Base-by-base conservation (phyloP, 768 basidiomycete species). In the Suillus hirtellus region DNA sequence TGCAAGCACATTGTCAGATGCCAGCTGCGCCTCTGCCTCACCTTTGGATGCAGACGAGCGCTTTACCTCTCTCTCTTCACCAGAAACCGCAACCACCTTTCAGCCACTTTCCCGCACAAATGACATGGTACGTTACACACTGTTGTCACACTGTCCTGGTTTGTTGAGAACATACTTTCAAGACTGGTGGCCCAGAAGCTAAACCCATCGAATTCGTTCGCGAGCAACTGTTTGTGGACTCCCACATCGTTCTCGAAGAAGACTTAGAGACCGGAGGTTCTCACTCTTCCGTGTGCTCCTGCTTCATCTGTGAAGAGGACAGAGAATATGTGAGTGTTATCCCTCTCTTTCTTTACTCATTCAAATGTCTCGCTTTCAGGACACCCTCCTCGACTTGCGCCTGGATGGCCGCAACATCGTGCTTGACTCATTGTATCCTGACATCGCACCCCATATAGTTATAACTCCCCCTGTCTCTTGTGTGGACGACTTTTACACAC, bases 401-500 rank as follows among this genome's bases (percentile, higher is more conserved):
- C 59, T 58, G 12, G 66, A 70, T 21, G 58, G 64, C 9, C 68
- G 71, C 14, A 80, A 80, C 63, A 72, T 84, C 14, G 77, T 84
- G 27, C 63, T 84, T 14, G 81, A 84, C 61, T 85, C 83, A 27
- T 61, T 69, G 21, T 60, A 61, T 61, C 81, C 82, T 7, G 64
- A 78, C 8, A 44, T 73, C 7, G 70, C 77, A 1, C 85, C 85
- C 0, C 83, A 84, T 70, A 82, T 87, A 60, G 82, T 84, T 58
- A 79, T 86, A 52, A 82, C 83, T n/a, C 78, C 80, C 44, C 78
- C 80, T 59, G 72, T 76, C 61, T 77, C 81, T 50, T 67, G 65
- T 2, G 71, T 73, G 66, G 73, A 79, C 40, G 80, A 79, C 61
- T 71, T 73, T 46, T 71, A 69, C 38, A 71, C 69, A 5, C 72